Percentiles rank a stretch among this genome's conserved stretches.
These are phyloP conservation scores for Morella rubra DNA, from an alignment of 306 rosid species.

Conservation along the genomic window DNA sequence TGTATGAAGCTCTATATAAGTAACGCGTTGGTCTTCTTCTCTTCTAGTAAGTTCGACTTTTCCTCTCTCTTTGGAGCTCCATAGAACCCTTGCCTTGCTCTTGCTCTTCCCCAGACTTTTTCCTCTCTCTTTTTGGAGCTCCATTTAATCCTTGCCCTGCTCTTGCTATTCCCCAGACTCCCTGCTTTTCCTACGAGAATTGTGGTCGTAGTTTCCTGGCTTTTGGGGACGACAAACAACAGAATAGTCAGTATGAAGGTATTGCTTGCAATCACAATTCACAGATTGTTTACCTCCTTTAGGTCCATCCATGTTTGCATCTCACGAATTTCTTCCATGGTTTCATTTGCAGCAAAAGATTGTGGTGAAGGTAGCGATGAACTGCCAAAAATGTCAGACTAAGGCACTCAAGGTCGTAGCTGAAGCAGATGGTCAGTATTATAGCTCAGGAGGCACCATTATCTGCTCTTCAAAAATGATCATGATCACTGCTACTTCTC, in stretches of 20 bases:
- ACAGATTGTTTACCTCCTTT: background rate
- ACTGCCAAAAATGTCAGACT: background rate
- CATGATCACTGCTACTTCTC: background rate
- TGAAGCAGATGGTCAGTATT: background rate
- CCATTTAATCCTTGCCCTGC: too few species aligned
- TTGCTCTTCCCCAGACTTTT: too few species aligned
- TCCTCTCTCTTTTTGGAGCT: too few species aligned
- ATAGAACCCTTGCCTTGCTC: too few species aligned
- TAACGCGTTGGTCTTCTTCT: background rate
- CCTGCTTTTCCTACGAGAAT: background rate
- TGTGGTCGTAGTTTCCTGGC: background rate
- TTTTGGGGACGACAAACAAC: background rate
- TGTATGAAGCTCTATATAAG: background rate
- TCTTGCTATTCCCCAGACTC: background rate
- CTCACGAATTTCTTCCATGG: background rate
- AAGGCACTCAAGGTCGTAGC: slow-evolving; percentile 2
- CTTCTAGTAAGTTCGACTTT: too few species aligned
- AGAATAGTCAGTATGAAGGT: background rate
- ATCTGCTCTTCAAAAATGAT: background rate
- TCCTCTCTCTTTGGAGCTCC: too few species aligned
- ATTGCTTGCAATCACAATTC: background rate
- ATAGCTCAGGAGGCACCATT: background rate
- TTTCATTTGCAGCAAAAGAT: slow-evolving; percentile 12
- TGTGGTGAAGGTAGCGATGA: slow-evolving; percentile 5
- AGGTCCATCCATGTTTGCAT: too few species aligned